phyloP scores from a whole-genome alignment of 805 yeast species.

The Candida nanaspora region DNA sequence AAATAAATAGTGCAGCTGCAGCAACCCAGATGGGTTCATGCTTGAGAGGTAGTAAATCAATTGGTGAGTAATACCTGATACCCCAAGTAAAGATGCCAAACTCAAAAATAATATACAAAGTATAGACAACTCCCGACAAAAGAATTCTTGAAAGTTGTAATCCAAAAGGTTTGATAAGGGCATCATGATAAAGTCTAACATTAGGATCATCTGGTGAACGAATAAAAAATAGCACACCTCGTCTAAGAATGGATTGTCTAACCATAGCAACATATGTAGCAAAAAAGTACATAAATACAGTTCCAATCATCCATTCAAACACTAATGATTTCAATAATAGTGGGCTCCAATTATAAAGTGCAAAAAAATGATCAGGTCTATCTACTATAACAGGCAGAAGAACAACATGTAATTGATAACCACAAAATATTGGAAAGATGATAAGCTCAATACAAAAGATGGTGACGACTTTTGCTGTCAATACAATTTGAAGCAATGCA shows the following conservation, averaged over 20 bases:
- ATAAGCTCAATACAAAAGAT: slow-evolving; percentile 74
- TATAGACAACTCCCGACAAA: slow-evolving; percentile 68
- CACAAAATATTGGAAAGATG: slow-evolving; percentile 85
- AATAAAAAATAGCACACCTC: slow-evolving; percentile 86
- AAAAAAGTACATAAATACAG: slow-evolving; percentile 78
- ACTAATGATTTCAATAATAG: neutral
- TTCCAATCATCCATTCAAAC: slow-evolving; percentile 63
- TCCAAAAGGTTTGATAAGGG: slow-evolving; percentile 66
- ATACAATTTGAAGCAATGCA: slow-evolving; percentile 43
- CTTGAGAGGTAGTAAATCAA: slow-evolving; percentile 19
- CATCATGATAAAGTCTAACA: slow-evolving; percentile 79
- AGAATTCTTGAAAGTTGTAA: slow-evolving; percentile 68
- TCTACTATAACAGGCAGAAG: slow-evolving; percentile 46
- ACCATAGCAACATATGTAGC: slow-evolving; percentile 84
- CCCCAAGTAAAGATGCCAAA: slow-evolving; percentile 59
- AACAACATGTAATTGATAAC: slow-evolving; percentile 66
- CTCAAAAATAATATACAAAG: slow-evolving; percentile 64
- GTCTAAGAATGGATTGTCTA: slow-evolving; percentile 63
- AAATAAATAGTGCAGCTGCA: too few species aligned
- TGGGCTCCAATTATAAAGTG: slow-evolving; percentile 6
- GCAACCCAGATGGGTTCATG: neutral
- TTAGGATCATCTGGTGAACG: slow-evolving; percentile 94
- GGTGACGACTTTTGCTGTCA: slow-evolving; percentile 66
- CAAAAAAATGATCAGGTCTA: slow-evolving; percentile 5
- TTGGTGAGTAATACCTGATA: slow-evolving; percentile 30